Base-by-base conservation (phyloP, 2,329 filamentous ascomycete genomes). In the Cadophora luteo-olivacea region DNA sequence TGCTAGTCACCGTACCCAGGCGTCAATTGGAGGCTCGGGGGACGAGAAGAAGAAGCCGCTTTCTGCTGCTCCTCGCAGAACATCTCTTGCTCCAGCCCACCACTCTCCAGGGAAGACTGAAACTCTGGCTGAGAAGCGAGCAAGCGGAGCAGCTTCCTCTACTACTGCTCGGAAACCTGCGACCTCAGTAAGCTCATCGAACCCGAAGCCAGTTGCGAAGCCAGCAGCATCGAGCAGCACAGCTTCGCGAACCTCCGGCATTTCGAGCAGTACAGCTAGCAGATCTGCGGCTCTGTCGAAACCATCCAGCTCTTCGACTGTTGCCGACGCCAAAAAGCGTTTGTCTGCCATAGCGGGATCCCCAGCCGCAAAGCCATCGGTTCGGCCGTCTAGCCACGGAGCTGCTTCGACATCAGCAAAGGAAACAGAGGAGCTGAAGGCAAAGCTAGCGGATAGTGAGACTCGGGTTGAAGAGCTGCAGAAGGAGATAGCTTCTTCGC, bases 391-490 rank as follows among this genome's bases (percentile, higher is more conserved):
- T 24, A 60, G 65, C 24, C 57, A 66, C 33, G 25, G 29, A 54
- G 8, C 63, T 3, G 22, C 22, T 49, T 22, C 72, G 25, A 77
- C 81, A 19, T 72, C 79, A 8, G 77, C 83, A 24, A 89, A 87
- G 79, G 87, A 88, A 74, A 80, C 87, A 3, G 87, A 90, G 61
- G 84, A 87, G 57, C 81, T 91, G 54, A 90, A 87, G 80, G 78
- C 81, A 8, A 89, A 89, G 78, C 81, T 91, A 25, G 81, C 82
- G 4, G 83, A 86, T 38, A 87, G 86, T 70, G 87, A 90, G 74
- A 77, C 82, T 7, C 85, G 89, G 74, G 85, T 90, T 11, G 82
- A 85, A 65, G 79, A 84, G 14, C 82, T 90, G 36, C 87, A 86
- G 77, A 80, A 82, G 6, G 84, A 90, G 73, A 83, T 90, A 61